A percentile compares a stretch with the other conserved stretches of the same genome.
These are phyloP conservation scores for Hapsidospora chrysogenum DNA, from an alignment of 495 filamentous ascomycete species.

Conservation along the genomic window DNA sequence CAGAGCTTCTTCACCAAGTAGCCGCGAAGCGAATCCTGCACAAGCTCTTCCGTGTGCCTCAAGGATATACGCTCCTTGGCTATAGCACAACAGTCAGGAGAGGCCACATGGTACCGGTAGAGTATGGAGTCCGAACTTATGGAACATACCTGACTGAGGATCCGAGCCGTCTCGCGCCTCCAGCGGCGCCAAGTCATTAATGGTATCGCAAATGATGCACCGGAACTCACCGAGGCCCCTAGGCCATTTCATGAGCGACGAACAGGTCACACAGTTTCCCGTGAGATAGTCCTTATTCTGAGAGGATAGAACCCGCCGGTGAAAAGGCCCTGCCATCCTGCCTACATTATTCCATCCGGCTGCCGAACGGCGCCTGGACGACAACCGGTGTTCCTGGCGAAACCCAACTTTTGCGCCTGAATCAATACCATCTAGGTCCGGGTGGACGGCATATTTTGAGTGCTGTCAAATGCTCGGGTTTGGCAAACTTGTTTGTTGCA, in stretches of 20 bases:
- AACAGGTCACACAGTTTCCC: slow-evolving; percentile 71
- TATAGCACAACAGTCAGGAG: too few relatives aligned
- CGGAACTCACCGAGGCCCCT: slow-evolving; percentile 55
- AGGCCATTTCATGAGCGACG: slow-evolving; percentile 72
- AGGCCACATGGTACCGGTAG: slow-evolving; percentile 4
- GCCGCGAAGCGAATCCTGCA: slow-evolving; percentile 3
- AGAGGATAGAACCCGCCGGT: too few relatives aligned
- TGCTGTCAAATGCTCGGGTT: too few relatives aligned
- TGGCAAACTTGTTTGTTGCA: too few relatives aligned
- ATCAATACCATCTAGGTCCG: too few relatives aligned
- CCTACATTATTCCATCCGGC: too few relatives aligned
- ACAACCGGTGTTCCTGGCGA: too few relatives aligned
- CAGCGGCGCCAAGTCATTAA: slow-evolving; percentile 59
- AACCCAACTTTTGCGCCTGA: too few relatives aligned
- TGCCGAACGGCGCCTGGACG: too few relatives aligned
- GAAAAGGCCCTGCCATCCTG: too few relatives aligned
- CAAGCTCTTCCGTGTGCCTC: slow-evolving; percentile 13
- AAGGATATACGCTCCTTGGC: slow-evolving; percentile 17
- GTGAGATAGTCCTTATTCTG: slow-evolving; percentile 36
- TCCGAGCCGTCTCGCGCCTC: background rate
- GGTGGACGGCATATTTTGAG: too few relatives aligned
- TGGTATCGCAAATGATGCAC: slow-evolving; percentile 71
- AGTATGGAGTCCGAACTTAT: background rate
- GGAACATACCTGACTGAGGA: background rate
- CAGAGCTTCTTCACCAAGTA: background rate